Evolutionary conservation across 208 protist species (phyloP).

Genomic region (Crithidia brevicula): DNA sequence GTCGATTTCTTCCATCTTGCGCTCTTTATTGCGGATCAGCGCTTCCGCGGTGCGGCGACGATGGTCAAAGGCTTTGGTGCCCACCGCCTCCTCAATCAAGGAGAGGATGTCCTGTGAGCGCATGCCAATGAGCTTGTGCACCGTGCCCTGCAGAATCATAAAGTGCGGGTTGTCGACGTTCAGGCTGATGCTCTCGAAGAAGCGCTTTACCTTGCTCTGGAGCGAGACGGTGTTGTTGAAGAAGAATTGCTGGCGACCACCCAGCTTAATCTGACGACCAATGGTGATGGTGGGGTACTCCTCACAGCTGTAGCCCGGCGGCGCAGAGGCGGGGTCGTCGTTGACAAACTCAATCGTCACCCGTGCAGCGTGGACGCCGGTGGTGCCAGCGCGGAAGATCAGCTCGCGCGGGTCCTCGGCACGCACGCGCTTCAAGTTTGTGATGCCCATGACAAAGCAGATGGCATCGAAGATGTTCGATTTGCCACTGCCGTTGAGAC

Average conservation of each 20-base stretch:
- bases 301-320: constrained; percentile 97
- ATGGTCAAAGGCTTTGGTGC: constrained; percentile 99
- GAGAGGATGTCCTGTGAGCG: constrained; percentile 98
- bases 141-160: constrained; percentile 99
- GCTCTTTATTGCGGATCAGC: constrained; percentile 99
- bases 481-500: constrained; percentile 99
- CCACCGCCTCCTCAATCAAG: constrained; percentile 99
- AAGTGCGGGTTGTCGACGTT: constrained; percentile 99
- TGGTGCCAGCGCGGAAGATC: constrained; percentile 99
- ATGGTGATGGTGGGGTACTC: constrained; percentile 97
- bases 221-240: constrained; percentile 99
- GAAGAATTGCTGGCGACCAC: constrained; percentile 98
- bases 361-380: constrained; percentile 98
- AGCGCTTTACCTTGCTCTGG: constrained; percentile 97
- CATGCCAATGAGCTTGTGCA: constrained; percentile 99
- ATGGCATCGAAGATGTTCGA: constrained; percentile 99
- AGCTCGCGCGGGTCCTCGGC: constrained; percentile 97
- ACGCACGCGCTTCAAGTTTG: constrained; percentile 98
- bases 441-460: constrained; percentile 99
- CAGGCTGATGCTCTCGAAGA: constrained; percentile 99
- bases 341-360: constrained; percentile 99
- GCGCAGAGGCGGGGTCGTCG: constrained; percentile 93
- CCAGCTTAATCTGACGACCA: constrained; percentile 96
- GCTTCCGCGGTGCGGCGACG: constrained; percentile 97
- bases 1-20: constrained; percentile 98